Conservation (phyloP, 371 early-diverging fungal species). For the Apophysomyces variabilis region DNA sequence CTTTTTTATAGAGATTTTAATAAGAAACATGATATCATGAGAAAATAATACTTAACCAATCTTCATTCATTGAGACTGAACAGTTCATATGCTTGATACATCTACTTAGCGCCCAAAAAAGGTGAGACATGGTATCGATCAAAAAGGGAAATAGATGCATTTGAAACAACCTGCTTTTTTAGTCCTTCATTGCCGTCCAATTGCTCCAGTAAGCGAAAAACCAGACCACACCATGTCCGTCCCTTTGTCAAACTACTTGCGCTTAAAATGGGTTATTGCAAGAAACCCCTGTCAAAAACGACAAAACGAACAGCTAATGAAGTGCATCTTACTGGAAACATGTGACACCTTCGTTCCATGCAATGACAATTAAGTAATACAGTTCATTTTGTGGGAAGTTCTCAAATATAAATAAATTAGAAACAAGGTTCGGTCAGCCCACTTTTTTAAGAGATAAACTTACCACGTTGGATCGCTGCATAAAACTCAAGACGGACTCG, state of each 20-base stretch:
- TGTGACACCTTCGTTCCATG: conserved; percentile 26
- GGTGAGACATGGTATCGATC: too few relatives aligned
- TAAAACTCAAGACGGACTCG: background rate
- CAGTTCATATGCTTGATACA: background rate
- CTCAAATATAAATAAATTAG: background rate
- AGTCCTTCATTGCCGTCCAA: background rate
- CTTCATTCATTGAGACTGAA: background rate
- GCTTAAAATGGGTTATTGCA: background rate
- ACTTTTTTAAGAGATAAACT: background rate
- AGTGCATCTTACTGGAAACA: conserved; percentile 16
- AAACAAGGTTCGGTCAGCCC: background rate
- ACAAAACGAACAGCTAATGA: too few relatives aligned
- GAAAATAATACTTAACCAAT: background rate
- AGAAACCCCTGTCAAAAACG: background rate
- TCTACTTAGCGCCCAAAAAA: background rate
- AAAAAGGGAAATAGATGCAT: background rate
- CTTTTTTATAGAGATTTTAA: background rate
- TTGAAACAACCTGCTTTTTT: background rate
- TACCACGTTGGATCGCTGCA: conserved; percentile 5
- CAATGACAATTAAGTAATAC: conserved; percentile 18
- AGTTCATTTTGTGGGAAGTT: conserved; percentile 20
- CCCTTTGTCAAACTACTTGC: conserved; percentile 8
- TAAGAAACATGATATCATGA: conserved; percentile 6
- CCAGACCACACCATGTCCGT: conserved; percentile 12
- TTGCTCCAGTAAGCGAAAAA: conserved; percentile 10